Percentiles rank a stretch among this genome's conserved stretches.
phyloP scores from a whole-genome alignment of 1,284 basidiomycete genomes.

The Trichosporon coremiiforme region DNA sequence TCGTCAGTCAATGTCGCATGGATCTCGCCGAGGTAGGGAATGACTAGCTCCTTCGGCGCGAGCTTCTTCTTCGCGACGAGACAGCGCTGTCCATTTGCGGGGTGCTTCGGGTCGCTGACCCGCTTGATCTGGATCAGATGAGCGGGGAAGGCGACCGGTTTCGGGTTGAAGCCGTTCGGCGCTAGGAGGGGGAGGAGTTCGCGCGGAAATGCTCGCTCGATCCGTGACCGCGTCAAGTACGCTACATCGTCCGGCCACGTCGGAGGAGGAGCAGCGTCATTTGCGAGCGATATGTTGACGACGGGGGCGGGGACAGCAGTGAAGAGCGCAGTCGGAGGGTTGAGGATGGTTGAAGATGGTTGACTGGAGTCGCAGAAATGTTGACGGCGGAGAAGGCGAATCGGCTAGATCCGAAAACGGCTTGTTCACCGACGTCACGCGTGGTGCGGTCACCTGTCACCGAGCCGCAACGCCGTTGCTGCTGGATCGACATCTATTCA shows the following conservation, averaged over 20 bases:
- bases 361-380: background rate
- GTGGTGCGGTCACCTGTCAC: background rate
- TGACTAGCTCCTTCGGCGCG: slow-evolving; percentile 65
- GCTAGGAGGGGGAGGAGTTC: slow-evolving; percentile 38
- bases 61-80: slow-evolving; percentile 77
- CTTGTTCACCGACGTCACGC: slow-evolving; percentile 4
- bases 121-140: slow-evolving; percentile 46
- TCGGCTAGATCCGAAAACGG: background rate
- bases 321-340: background rate
- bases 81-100: slow-evolving; percentile 78
- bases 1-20: slow-evolving; percentile 58
- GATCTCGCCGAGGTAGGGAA: slow-evolving; percentile 82
- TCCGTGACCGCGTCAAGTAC: slow-evolving; percentile 48
- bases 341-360: too few species aligned
- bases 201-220: slow-evolving; percentile 47
- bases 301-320: background rate
- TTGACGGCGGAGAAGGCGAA: background rate
- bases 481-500: background rate
- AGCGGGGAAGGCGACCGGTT: slow-evolving; percentile 38
- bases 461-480: background rate
- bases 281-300: slow-evolving; percentile 4
- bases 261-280: slow-evolving; percentile 46
- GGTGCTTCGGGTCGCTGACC: slow-evolving; percentile 61
- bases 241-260: slow-evolving; percentile 49
- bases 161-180: slow-evolving; percentile 29